These are phyloP conservation scores for Puccinia coronata DNA, from an alignment of 1,284 basidiomycete genomes.

Conservation along the genomic window DNA sequence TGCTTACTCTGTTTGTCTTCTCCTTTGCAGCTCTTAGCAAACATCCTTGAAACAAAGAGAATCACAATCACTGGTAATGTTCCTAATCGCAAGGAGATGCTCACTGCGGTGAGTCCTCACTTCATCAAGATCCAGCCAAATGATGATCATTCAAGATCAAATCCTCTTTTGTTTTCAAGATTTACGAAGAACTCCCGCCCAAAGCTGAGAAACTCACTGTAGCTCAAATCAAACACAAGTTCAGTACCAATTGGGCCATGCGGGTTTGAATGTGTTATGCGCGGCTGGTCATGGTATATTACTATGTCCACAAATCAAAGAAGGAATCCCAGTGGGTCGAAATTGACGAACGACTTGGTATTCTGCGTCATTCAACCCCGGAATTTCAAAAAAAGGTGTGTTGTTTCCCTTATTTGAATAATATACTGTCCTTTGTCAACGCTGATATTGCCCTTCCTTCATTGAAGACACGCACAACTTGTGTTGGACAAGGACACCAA, in stretches of 20 bases:
- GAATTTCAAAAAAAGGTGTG: background rate
- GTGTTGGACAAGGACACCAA: too few species aligned
- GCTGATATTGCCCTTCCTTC: too few species aligned
- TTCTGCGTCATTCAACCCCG: background rate
- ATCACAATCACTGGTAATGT: background rate
- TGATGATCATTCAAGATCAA: background rate
- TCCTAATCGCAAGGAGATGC: background rate
- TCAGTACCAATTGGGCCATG: background rate
- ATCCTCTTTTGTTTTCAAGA: background rate
- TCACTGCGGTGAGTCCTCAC: background rate
- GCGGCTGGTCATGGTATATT: background rate
- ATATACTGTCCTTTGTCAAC: too few species aligned
- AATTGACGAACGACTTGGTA: background rate
- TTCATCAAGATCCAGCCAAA: too few species aligned
- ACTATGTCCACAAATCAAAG: background rate
- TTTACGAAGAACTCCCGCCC: background rate
- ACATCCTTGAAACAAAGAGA: background rate
- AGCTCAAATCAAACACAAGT: background rate
- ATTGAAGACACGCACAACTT: too few species aligned
- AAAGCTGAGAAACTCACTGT: background rate
- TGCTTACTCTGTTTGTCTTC: background rate
- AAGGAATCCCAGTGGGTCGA: background rate
- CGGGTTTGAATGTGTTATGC: background rate
- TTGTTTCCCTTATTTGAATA: too few species aligned
- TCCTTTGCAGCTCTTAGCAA: background rate